Evolutionary conservation across 192 early-diverging fungal species (phyloP).

Genomic region (Linnemannia zychae): DNA sequence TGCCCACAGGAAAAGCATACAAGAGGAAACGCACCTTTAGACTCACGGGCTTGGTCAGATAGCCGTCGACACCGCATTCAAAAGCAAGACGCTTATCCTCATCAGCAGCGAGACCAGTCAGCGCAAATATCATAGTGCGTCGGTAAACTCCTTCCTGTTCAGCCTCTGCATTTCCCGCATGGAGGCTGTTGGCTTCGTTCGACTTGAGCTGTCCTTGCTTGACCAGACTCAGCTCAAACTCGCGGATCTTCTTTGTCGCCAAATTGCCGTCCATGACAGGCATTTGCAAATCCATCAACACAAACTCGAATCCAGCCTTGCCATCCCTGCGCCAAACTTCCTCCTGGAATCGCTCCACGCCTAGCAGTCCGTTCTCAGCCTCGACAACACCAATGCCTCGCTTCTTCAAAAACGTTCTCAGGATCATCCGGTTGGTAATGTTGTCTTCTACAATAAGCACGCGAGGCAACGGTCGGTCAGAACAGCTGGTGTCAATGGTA

Average conservation of each 20-base stretch:
- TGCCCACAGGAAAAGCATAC: neutral
- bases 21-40: constrained; percentile 42
- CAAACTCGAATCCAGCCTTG: constrained; percentile 52
- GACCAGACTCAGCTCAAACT: constrained; percentile 41
- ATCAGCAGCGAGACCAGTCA: constrained; percentile 59
- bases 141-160: constrained; percentile 31
- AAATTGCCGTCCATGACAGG: constrained; percentile 63
- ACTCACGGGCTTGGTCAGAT: constrained; percentile 63
- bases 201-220: constrained; percentile 8
- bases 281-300: constrained; percentile 65
- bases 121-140: constrained; percentile 56
- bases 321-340: constrained; percentile 32
- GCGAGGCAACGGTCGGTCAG: constrained; percentile 15
- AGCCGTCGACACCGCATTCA: constrained; percentile 62
- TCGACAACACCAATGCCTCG: constrained; percentile 57
- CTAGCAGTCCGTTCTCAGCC: constrained; percentile 60
- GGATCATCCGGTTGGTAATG: constrained; percentile 59
- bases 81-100: constrained; percentile 59
- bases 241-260: constrained; percentile 58
- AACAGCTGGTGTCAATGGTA: neutral
- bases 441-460: constrained; percentile 64
- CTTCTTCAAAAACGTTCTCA: constrained; percentile 58
- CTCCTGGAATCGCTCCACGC: constrained; percentile 58
- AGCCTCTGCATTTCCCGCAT: neutral
- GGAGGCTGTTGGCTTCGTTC: neutral